Conservation (phyloP, 805 yeast species). For the Candida golubevii region DNA sequence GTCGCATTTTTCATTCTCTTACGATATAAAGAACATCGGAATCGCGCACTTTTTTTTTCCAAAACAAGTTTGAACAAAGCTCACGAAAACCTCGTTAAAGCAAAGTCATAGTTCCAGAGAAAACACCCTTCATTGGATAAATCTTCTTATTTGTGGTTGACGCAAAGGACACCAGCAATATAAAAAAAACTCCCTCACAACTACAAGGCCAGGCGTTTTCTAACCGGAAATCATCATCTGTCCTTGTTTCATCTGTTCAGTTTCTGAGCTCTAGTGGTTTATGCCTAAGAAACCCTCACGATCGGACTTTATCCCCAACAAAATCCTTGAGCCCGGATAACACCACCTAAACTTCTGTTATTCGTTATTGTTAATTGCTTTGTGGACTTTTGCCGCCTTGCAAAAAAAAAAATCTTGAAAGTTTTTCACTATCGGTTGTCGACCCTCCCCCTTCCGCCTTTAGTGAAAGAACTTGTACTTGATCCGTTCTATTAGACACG, state of each 20-base stretch:
- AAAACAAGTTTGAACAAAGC: too few relatives aligned
- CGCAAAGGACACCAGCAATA: too few relatives aligned
- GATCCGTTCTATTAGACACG: too few relatives aligned
- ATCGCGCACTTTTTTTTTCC: too few relatives aligned
- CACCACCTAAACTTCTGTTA: constrained; percentile 17
- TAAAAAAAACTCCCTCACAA: too few relatives aligned
- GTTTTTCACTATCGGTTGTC: constrained; percentile 29
- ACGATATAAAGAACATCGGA: too few relatives aligned
- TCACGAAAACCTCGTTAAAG: too few relatives aligned
- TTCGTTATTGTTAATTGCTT: neutral
- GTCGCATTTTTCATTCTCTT: too few relatives aligned
- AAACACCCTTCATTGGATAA: too few relatives aligned
- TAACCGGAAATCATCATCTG: constrained; percentile 3
- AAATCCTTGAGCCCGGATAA: constrained; percentile 42
- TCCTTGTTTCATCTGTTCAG: constrained; percentile 8
- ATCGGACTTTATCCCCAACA: constrained; percentile 27
- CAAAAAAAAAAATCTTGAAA: neutral
- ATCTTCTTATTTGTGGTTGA: too few relatives aligned
- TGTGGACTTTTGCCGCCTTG: constrained; percentile 5
- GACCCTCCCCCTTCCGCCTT: constrained; percentile 36
- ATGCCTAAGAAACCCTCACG: constrained; percentile 46
- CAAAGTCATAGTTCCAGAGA: too few relatives aligned
- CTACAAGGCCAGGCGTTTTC: constrained; percentile 9
- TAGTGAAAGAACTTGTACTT: constrained; percentile 14
- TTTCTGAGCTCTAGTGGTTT: constrained; percentile 20